phyloP scores from a whole-genome alignment of 768 basidiomycete species.

The Wakefieldia striispora region DNA sequence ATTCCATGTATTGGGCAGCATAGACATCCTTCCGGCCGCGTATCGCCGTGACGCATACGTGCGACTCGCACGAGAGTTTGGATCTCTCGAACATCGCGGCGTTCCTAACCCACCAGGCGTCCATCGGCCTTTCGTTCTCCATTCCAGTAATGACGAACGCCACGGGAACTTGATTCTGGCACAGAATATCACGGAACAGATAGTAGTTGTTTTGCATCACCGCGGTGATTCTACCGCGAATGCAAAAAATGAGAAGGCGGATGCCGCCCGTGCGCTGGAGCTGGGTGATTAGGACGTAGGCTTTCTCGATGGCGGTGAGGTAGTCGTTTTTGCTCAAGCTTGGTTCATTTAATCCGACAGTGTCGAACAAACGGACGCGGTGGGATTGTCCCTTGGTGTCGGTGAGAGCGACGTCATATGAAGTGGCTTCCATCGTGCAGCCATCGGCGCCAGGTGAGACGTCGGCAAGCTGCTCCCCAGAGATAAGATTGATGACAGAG shows the following conservation, averaged over 20 bases:
- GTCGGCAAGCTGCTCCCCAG: slow-evolving; percentile 23
- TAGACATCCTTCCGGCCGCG: slow-evolving; percentile 21
- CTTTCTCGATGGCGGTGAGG: slow-evolving; percentile 30
- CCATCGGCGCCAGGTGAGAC: slow-evolving; percentile 32
- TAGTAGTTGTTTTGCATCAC: slow-evolving; percentile 31
- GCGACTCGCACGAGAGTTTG: slow-evolving; percentile 23
- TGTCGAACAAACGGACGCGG: slow-evolving; percentile 33
- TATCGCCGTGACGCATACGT: slow-evolving; percentile 40
- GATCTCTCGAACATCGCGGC: slow-evolving; percentile 22
- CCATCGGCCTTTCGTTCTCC: slow-evolving; percentile 34
- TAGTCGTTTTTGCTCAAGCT: slow-evolving; percentile 20
- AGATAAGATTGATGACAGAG: slow-evolving; percentile 41
- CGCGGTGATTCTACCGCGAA: slow-evolving; percentile 33
- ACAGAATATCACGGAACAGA: slow-evolving; percentile 30
- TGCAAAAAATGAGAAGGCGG: slow-evolving; percentile 33
- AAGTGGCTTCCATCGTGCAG: slow-evolving; percentile 33
- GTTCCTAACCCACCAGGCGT: slow-evolving; percentile 34
- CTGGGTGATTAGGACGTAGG: slow-evolving; percentile 34
- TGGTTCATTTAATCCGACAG: slow-evolving; percentile 33
- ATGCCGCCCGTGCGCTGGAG: slow-evolving; percentile 32
- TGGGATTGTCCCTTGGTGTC: slow-evolving; percentile 14
- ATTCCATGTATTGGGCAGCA: slow-evolving; percentile 30
- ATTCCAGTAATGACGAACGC: slow-evolving; percentile 32
- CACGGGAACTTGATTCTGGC: slow-evolving; percentile 31
- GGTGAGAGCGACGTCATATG: slow-evolving; percentile 26